A percentile compares a stretch with the other conserved stretches of the same genome.
phyloP scores from a whole-genome alignment of 306 rosid genomes.

The Lagenaria siceraria region DNA sequence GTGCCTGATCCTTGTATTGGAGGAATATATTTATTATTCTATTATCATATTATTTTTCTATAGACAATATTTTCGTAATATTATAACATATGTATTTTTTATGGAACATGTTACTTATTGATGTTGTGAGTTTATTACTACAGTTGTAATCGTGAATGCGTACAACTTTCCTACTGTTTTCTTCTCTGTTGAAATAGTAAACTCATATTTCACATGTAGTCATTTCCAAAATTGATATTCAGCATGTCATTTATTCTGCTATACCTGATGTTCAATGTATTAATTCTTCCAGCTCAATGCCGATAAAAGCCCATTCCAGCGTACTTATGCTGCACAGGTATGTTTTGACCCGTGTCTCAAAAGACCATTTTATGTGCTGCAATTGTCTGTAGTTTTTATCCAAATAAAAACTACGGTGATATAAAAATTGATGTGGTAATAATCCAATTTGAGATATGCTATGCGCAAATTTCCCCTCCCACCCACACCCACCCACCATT shows the following conservation, averaged over 20 bases:
- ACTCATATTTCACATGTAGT: background rate
- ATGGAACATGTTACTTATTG: background rate
- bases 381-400: background rate
- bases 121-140: background rate
- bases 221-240: background rate
- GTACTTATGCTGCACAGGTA: conserved; percentile 97
- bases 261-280: conserved; percentile 4
- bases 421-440: background rate
- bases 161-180: background rate
- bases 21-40: background rate
- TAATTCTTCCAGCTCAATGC: conserved; percentile 62
- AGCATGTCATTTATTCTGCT: background rate
- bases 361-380: background rate
- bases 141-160: background rate
- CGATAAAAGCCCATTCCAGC: conserved; percentile 96
- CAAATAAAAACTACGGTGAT: background rate
- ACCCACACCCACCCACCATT: background rate
- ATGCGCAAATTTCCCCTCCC: background rate
- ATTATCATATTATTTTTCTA: background rate
- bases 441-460: background rate
- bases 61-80: background rate
- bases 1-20: background rate
- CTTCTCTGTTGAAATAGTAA: background rate
- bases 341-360: conserved; percentile 12
- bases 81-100: background rate